Percentiles rank a stretch among this genome's conserved stretches.
Evolutionary conservation across 768 basidiomycete species (phyloP).

Genomic region (Butyriboletus loyo): DNA sequence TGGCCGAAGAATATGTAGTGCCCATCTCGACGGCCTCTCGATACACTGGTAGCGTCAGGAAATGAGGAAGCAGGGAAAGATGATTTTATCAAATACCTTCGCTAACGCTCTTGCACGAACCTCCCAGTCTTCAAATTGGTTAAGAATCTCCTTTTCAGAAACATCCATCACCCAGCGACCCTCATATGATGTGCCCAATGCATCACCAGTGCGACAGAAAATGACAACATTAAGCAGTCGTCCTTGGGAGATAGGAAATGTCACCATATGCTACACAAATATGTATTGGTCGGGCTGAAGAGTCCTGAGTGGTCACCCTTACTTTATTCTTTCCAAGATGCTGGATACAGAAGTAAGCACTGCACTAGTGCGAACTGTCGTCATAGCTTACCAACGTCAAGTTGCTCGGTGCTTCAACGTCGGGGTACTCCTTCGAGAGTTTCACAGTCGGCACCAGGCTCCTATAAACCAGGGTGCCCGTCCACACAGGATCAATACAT

Average conservation of each 20-base stretch:
- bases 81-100: conserved; percentile 1
- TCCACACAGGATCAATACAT: conserved; percentile 37
- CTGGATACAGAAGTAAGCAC: conserved; percentile 10
- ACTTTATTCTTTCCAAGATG: conserved; percentile 24
- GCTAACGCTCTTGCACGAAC: conserved; percentile 5
- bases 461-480: conserved; percentile 39
- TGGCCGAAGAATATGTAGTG: conserved; percentile 39
- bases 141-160: conserved; percentile 31
- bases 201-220: conserved; percentile 23
- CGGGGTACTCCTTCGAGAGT: conserved; percentile 33
- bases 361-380: neutral
- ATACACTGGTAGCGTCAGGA: conserved; percentile 28
- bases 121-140: conserved; percentile 29
- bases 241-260: conserved; percentile 39
- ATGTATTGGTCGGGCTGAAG: neutral
- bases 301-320: neutral
- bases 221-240: conserved; percentile 36
- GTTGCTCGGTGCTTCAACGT: conserved; percentile 20
- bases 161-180: conserved; percentile 30
- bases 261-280: conserved; percentile 36
- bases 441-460: conserved; percentile 30
- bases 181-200: conserved; percentile 31
- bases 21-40: conserved; percentile 40
- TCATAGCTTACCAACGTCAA: conserved; percentile 20
- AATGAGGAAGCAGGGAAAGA: neutral